Base-by-base conservation (phyloP, 2,329 filamentous ascomycete species). In the Aureobasidium musti region DNA sequence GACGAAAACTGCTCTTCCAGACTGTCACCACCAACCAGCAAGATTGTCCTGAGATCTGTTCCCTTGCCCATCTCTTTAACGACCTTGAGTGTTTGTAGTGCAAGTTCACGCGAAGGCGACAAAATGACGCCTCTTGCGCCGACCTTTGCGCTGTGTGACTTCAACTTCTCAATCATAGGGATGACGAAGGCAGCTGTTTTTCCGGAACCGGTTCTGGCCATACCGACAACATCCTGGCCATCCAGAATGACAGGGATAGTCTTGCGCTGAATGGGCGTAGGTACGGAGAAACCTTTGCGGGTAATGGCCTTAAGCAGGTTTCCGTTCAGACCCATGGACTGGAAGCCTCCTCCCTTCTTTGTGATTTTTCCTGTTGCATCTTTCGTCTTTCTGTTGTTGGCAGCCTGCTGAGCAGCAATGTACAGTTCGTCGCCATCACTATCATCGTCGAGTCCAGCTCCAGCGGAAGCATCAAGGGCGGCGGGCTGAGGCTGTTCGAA, bases 171-270 rank as follows among this genome's bases (percentile, higher is more conserved):
- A 68, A 99, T 92, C 94, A 99, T 97, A 50, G 95, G 95, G 70
- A 99, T 96, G 30, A 98, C 92, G 77, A 99, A 99, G 26, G 95
- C 95, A 1, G 93, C 95, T 1, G 96, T 99, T 82, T 99, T 99
- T 81, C 95, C 95, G 23, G 93, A 98, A 76, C 95, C 95, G n/a
- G 96, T 99, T 71, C 96, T 86, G 8, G 95, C 95, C 95, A 99
- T 99, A 71, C 93, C 96, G 28, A 99, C 94, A n/a, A 98, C 91
- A 83, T 99, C 95, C 79, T 92, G 91, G 64, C 90, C 87, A 69
- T 96, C 91, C 72, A 98, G 83, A 65, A 99, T 87, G 65, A 98
- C 82, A 4, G 95, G 96, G 56, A 99, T 97, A 1, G 95, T 91
- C 79, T 98, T 98, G 72, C 95, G 87, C 81, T 99, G 95, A 78